A percentile compares a stretch with the other conserved stretches of the same genome.
Conservation (phyloP, 1,284 basidiomycete genomes). For the Ustilago xerochloae region DNA sequence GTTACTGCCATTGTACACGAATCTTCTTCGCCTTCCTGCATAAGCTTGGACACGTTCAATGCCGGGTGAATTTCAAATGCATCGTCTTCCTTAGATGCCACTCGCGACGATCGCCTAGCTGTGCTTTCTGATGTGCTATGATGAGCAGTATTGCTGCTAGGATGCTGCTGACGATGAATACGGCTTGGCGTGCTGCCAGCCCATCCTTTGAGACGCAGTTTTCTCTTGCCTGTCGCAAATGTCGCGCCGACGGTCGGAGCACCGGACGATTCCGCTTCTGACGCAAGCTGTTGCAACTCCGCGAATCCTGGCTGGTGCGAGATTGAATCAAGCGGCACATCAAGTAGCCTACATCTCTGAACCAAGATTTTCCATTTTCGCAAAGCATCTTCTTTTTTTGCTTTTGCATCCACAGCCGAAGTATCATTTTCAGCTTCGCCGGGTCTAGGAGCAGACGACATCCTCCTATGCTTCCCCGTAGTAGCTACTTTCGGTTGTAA, state of each 20-base stretch:
- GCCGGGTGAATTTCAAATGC: slow-evolving; percentile 21
- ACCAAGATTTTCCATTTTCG: slow-evolving; percentile 22
- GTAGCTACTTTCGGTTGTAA: neutral
- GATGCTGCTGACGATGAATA: neutral
- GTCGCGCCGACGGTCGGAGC: slow-evolving; percentile 1
- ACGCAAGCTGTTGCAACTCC: slow-evolving; percentile 24
- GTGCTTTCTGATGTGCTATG: slow-evolving; percentile 1
- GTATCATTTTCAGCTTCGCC: neutral
- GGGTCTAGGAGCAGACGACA: slow-evolving; percentile 9
- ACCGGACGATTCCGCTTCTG: slow-evolving; percentile 18
- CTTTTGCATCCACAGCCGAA: neutral
- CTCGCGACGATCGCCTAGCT: slow-evolving; percentile 17
- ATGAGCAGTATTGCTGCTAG: neutral
- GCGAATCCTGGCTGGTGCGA: slow-evolving; percentile 25
- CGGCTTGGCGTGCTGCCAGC: slow-evolving; percentile 15
- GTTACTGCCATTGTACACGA: slow-evolving; percentile 46
- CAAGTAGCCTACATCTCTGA: slow-evolving; percentile 33
- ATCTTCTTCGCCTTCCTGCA: neutral
- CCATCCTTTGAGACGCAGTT: slow-evolving; percentile 40
- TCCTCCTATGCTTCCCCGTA: slow-evolving; percentile 2
- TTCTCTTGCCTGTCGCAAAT: slow-evolving; percentile 16
- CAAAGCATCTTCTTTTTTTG: slow-evolving; percentile 3
- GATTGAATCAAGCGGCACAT: slow-evolving; percentile 28
- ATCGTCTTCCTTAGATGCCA: slow-evolving; percentile 1
- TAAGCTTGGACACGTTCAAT: slow-evolving; percentile 11